Evolutionary conservation across 208 protist species (phyloP).

Genomic region (Leishmania lainsoni): DNA sequence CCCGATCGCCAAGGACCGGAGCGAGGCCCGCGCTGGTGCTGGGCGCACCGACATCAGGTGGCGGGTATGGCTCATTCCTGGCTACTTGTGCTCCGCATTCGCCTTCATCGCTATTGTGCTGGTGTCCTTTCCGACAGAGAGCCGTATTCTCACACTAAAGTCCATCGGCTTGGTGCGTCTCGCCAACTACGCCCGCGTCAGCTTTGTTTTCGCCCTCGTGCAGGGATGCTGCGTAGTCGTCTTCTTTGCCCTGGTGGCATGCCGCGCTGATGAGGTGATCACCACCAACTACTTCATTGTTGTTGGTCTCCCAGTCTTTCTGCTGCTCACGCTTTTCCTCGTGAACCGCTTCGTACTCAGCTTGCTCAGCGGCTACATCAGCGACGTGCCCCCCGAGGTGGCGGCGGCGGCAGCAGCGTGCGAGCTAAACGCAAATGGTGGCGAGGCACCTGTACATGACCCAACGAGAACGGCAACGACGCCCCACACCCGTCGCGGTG

Average conservation of each 20-base stretch:
- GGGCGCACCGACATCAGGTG: slow-evolving; percentile 53
- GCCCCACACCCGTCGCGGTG: not conserved
- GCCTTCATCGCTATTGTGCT: slow-evolving; percentile 27
- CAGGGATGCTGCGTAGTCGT: slow-evolving; percentile 30
- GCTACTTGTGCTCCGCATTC: slow-evolving; percentile 58
- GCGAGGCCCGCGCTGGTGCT: slow-evolving; percentile 29
- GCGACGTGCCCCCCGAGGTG: slow-evolving; percentile 25
- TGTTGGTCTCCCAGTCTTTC: slow-evolving; percentile 58
- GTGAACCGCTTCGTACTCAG: slow-evolving; percentile 29
- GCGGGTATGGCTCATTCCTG: slow-evolving; percentile 66
- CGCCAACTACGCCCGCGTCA: slow-evolving; percentile 35
- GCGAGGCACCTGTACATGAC: slow-evolving; percentile 2
- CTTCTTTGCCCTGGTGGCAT: slow-evolving; percentile 67
- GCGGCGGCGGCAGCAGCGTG: slow-evolving; percentile 6
- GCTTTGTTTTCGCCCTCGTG: slow-evolving; percentile 43
- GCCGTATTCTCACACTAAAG: slow-evolving; percentile 14
- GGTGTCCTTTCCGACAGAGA: slow-evolving; percentile 22
- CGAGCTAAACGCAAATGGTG: slow-evolving; percentile 17
- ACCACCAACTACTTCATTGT: slow-evolving; percentile 73
- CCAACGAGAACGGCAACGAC: not conserved
- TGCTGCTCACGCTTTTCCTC: slow-evolving; percentile 33
- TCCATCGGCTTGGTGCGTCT: slow-evolving; percentile 30
- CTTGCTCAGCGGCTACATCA: slow-evolving; percentile 22
- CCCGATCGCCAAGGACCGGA: slow-evolving; percentile 70
- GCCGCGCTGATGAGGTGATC: slow-evolving; percentile 68